phyloP scores from a whole-genome alignment of 306 rosid genomes.

The Alnus glutinosa region DNA sequence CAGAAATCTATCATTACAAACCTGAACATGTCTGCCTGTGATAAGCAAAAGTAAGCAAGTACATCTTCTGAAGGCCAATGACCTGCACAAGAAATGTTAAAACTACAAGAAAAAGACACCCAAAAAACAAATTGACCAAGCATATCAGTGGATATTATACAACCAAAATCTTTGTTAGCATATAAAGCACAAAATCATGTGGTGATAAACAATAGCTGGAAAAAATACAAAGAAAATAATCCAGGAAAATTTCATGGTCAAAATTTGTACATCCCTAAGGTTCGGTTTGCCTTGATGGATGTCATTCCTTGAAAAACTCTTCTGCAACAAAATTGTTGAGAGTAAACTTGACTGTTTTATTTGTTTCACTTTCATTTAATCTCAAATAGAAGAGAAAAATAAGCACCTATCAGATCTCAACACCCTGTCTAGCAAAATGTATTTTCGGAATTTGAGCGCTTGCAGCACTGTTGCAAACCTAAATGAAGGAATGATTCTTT shows the following conservation, averaged over 20 bases:
- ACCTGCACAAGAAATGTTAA: slow-evolving; percentile 52
- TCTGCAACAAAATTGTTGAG: neutral
- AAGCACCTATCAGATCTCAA: too few relatives aligned
- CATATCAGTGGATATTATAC: neutral
- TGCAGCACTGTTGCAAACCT: neutral
- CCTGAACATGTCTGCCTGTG: slow-evolving; percentile 69
- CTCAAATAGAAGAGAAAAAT: too few relatives aligned
- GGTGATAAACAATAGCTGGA: neutral
- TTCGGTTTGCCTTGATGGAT: neutral
- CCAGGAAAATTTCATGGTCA: neutral
- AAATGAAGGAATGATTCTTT: neutral
- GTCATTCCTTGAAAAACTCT: neutral
- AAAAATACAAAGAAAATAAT: neutral
- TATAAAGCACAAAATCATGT: neutral
- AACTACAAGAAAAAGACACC: slow-evolving; percentile 11
- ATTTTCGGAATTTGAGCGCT: neutral
- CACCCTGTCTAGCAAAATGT: too few relatives aligned
- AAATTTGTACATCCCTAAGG: neutral
- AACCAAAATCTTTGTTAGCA: neutral
- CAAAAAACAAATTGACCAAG: neutral
- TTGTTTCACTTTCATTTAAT: neutral
- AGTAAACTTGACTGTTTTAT: neutral
- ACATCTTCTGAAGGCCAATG: slow-evolving; percentile 98
- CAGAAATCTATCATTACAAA: slow-evolving; percentile 19
- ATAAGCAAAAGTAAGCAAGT: slow-evolving; percentile 83